Evolutionary conservation across 495 filamentous ascomycete genomes (phyloP).

Genomic region (Penicillium arizonense): DNA sequence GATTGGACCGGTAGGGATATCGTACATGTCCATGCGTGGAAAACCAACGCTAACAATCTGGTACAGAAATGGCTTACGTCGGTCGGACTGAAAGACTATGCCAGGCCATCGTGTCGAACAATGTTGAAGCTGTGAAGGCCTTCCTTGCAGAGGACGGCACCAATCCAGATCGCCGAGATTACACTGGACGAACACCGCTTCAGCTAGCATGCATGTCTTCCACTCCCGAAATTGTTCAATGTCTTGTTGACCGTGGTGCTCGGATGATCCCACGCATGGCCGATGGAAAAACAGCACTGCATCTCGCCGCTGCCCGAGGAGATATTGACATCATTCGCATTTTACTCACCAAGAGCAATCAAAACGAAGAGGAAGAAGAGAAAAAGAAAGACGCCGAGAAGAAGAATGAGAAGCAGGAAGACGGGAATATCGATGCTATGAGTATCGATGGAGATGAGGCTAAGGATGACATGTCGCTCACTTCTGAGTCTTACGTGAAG

Average conservation of each 20-base stretch:
- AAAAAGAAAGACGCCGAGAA: constrained; percentile 53
- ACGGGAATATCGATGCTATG: constrained; percentile 6
- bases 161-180: constrained; percentile 66
- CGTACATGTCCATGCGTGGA: too few relatives aligned
- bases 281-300: constrained; percentile 76
- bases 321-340: constrained; percentile 64
- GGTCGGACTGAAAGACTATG: constrained; percentile 69
- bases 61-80: constrained; percentile 63
- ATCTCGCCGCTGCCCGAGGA: constrained; percentile 71
- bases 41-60: not conserved
- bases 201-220: constrained; percentile 70
- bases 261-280: constrained; percentile 68
- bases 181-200: constrained; percentile 76
- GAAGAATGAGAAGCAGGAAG: constrained; percentile 22
- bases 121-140: constrained; percentile 62
- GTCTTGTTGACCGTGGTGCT: constrained; percentile 69
- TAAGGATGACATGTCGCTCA: constrained; percentile 35
- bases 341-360: constrained; percentile 64
- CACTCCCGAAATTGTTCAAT: constrained; percentile 65
- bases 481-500: constrained; percentile 67
- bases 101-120: constrained; percentile 70
- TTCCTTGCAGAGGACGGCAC: constrained; percentile 63
- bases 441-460: constrained; percentile 21
- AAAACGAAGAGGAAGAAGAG: constrained; percentile 66
- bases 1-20: constrained; percentile 73